phyloP scores from a whole-genome alignment of 2,329 filamentous ascomycete genomes.

The Plectosphaerella cucumerina region DNA sequence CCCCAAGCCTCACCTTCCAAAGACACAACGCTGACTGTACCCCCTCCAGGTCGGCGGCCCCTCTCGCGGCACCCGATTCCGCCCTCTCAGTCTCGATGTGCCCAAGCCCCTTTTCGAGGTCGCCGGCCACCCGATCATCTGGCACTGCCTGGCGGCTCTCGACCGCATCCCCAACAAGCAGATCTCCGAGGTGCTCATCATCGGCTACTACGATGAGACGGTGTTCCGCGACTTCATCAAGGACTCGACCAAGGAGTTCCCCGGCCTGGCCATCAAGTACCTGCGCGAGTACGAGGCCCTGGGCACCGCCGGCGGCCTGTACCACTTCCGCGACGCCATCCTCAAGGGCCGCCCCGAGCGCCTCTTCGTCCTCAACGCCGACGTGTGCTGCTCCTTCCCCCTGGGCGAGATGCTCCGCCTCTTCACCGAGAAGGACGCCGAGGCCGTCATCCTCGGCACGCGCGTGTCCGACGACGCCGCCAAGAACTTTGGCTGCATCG shows the following conservation, averaged over 20 bases:
- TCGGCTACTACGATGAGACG: constrained; percentile 97
- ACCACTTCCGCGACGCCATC: constrained; percentile 99
- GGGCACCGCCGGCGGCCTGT: constrained; percentile 92
- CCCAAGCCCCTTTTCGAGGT: constrained; percentile 99
- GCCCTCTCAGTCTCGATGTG: constrained; percentile 89
- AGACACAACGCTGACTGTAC: constrained; percentile 15
- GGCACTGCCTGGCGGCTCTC: constrained; percentile 91
- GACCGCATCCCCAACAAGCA: constrained; percentile 74
- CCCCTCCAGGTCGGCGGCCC: constrained; percentile 78
- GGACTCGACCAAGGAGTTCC: constrained; percentile 78
- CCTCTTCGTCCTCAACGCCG: constrained; percentile 96
- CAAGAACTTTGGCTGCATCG: constrained; percentile 96
- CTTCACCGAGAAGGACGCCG: constrained; percentile 91
- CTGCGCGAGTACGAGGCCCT: constrained; percentile 95
- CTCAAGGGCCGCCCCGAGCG: constrained; percentile 92
- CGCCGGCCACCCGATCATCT: constrained; percentile 96
- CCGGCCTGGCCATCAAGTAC: constrained; percentile 87
- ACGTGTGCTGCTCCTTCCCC: constrained; percentile 98
- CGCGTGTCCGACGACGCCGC: constrained; percentile 87
- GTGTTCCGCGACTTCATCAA: constrained; percentile 99
- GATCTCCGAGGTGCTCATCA: constrained; percentile 94
- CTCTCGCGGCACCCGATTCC: constrained; percentile 91
- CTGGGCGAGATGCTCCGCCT: constrained; percentile 92
- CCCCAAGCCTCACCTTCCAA: background rate
- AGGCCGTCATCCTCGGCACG: constrained; percentile 94